Percentiles rank a stretch among this genome's conserved stretches.
phyloP scores from a whole-genome alignment of 1,284 basidiomycete genomes.

The Apiotrichum sp. region DNA sequence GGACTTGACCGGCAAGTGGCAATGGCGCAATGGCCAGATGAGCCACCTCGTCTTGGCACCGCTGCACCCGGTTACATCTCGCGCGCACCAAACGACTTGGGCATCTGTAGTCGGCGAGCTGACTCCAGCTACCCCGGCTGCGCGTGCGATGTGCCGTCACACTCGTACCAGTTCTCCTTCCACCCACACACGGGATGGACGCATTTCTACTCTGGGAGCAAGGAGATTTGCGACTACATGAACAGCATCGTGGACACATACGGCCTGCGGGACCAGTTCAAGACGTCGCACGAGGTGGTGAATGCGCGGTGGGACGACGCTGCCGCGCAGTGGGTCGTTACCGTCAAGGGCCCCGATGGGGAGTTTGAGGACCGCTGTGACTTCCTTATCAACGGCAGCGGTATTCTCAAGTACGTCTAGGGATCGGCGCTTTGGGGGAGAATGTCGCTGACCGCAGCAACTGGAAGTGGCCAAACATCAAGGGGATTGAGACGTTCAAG shows the following conservation, averaged over 20 bases:
- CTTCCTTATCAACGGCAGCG: conserved; percentile 33
- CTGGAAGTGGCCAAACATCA: conserved; percentile 33
- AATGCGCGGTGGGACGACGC: conserved; percentile 23
- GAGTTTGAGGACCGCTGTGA: conserved; percentile 23
- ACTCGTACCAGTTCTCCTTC: conserved; percentile 28
- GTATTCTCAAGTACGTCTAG: conserved; percentile 13
- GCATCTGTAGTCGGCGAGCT: too few species aligned
- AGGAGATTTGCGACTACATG: conserved; percentile 31
- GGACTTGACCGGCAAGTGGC: too few species aligned
- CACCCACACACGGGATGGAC: conserved; percentile 22
- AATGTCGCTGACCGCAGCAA: conserved; percentile 20
- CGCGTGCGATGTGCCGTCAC: conserved; percentile 31
- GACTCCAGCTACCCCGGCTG: conserved; percentile 31
- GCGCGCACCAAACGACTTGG: too few species aligned
- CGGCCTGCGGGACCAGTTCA: conserved; percentile 22
- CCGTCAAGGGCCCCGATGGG: conserved; percentile 7
- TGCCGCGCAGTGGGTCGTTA: conserved; percentile 24
- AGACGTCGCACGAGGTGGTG: conserved; percentile 25
- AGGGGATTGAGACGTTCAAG: conserved; percentile 25
- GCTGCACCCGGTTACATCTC: too few species aligned
- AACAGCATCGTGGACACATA: conserved; percentile 22
- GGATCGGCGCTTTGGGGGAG: too few species aligned
- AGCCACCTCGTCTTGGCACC: too few species aligned
- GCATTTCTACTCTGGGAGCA: conserved; percentile 25
- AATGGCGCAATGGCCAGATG: too few species aligned